Evolutionary conservation across 768 basidiomycete species (phyloP).

Genomic region (Kwoniella botswanensis): DNA sequence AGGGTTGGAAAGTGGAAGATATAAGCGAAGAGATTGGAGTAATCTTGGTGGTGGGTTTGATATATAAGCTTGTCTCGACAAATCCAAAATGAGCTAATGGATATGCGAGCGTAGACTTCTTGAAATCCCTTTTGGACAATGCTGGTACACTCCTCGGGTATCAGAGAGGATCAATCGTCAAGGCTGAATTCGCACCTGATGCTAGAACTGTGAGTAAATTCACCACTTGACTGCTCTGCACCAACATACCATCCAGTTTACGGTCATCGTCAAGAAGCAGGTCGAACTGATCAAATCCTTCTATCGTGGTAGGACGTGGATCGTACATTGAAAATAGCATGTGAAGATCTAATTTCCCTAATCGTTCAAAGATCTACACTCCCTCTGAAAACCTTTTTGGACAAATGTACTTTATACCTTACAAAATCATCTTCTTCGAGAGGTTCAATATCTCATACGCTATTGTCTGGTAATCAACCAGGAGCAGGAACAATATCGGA

Average conservation of each 20-base stretch:
- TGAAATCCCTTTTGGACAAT: constrained; percentile 48
- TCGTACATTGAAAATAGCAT: constrained; percentile 77
- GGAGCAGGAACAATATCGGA: constrained; percentile 39
- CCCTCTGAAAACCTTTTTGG: constrained; percentile 70
- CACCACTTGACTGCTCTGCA: too few species aligned
- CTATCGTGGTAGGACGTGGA: constrained; percentile 73
- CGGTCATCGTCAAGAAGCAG: background rate
- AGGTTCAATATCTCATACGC: background rate
- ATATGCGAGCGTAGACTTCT: constrained; percentile 36
- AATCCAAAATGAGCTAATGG: background rate
- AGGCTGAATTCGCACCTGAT: constrained; percentile 59
- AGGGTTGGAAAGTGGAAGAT: constrained; percentile 59
- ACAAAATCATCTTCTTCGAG: constrained; percentile 14
- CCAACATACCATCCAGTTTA: too few species aligned
- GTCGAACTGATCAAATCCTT: background rate
- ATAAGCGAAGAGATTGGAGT: constrained; percentile 54
- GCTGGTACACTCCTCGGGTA: constrained; percentile 52
- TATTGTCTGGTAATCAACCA: constrained; percentile 16
- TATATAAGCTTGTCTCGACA: background rate
- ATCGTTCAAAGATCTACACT: constrained; percentile 67
- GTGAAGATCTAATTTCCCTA: constrained; percentile 78
- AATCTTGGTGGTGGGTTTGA: constrained; percentile 46
- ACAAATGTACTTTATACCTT: constrained; percentile 62
- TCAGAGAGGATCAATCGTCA: constrained; percentile 31
- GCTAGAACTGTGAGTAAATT: constrained; percentile 68